Percentiles rank a stretch among this genome's conserved stretches.
Conservation (phyloP, 805 yeast species). For the Teunomyces atbi region DNA sequence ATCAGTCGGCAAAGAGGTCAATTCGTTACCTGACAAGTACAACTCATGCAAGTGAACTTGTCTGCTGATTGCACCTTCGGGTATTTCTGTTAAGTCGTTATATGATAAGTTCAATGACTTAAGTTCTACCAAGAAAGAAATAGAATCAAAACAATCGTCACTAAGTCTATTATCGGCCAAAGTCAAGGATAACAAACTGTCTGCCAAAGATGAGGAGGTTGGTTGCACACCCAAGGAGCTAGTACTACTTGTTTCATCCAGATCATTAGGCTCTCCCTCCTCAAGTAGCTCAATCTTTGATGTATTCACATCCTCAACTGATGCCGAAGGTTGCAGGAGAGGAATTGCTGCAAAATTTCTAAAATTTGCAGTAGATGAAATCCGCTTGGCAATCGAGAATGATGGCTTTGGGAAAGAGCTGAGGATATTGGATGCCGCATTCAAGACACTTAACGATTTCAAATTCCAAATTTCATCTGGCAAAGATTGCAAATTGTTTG, state of each 20-base stretch:
- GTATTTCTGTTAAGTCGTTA: conserved; percentile 80
- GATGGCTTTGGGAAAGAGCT: conserved; percentile 58
- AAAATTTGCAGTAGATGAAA: conserved; percentile 30
- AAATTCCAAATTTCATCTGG: conserved; percentile 69
- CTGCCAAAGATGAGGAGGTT: conserved; percentile 36
- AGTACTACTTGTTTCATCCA: conserved; percentile 5
- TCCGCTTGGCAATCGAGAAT: conserved; percentile 27
- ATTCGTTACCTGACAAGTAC: conserved; percentile 78
- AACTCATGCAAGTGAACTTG: conserved; percentile 59
- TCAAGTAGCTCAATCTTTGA: background rate
- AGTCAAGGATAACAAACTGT: conserved; percentile 54
- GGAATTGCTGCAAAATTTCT: conserved; percentile 4
- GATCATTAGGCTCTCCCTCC: conserved; percentile 1
- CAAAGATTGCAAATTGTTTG: conserved; percentile 72
- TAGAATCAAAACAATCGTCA: conserved; percentile 70
- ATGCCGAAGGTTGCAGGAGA: background rate
- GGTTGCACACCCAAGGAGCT: conserved; percentile 5
- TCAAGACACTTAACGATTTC: conserved; percentile 53
- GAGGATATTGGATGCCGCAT: conserved; percentile 71
- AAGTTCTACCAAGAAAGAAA: conserved; percentile 59
- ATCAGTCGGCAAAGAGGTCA: conserved; percentile 80
- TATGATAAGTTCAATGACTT: conserved; percentile 73
- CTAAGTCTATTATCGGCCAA: conserved; percentile 81
- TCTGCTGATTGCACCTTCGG: conserved; percentile 64
- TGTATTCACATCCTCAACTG: background rate